Evolutionary conservation across 148 eudicot genomes (phyloP).

Genomic region (Silene conica): DNA sequence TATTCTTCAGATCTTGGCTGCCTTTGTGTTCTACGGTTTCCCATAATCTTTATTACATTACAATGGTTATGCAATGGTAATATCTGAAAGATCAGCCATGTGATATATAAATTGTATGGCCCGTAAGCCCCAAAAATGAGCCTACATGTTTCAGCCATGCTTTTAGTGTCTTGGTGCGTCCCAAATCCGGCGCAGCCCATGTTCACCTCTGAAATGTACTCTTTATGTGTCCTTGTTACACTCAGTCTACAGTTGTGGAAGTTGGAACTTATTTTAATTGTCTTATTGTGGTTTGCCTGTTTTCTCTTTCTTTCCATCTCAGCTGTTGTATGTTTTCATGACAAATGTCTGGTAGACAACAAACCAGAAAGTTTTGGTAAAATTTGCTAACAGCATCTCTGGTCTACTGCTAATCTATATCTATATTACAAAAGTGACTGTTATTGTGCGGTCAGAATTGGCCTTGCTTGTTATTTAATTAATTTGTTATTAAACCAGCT

Average conservation of each 20-base stretch:
- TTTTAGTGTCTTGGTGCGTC: no score
- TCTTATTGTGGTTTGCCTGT: not conserved
- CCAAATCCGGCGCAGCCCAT: no score
- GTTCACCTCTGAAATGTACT: no score
- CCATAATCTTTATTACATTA: slow-evolving; percentile 7
- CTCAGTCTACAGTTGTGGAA: no score
- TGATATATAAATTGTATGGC: not conserved
- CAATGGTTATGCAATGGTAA: not conserved
- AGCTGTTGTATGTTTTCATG: slow-evolving; percentile 4
- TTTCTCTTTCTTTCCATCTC: slow-evolving; percentile 1
- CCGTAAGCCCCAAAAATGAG: no score
- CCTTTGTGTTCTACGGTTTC: not conserved
- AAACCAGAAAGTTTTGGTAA: not conserved
- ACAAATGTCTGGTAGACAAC: not conserved
- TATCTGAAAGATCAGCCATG: slow-evolving; percentile 7
- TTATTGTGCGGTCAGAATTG: slow-evolving; percentile 5
- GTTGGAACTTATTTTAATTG: not conserved
- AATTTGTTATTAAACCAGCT: not conserved
- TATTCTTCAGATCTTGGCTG: not conserved
- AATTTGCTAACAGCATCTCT: no score
- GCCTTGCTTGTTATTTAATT: not conserved
- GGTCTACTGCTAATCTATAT: not conserved
- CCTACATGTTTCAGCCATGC: no score
- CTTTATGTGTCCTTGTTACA: no score
- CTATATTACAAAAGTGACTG: not conserved